Base-by-base conservation (phyloP, 1,139 yeast species). In the Debaryomyces coudertii region DNA sequence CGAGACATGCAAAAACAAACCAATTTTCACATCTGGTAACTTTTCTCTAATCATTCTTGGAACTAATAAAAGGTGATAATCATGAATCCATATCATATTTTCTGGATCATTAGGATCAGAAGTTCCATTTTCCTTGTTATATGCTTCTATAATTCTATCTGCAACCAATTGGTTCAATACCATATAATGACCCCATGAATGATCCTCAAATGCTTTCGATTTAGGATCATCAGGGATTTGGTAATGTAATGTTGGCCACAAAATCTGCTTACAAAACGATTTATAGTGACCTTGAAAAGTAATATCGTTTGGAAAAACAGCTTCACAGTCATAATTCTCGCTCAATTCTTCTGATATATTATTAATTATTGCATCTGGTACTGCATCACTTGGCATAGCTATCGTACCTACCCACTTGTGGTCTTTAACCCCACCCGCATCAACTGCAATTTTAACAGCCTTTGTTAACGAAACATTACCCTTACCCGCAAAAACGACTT, bases 191-290 rank as follows among this genome's bases (percentile, higher is more conserved):
- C 83, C 83, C 97, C 97, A 93, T 0, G 97, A 88, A 62, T 90
- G 95, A 53, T 90, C 97, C 64, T 92, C 97, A 65, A 92, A 93
- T 0, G 96, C 96, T 64, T 90, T 90, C 1, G 96, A 85, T 56
- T 87, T 89, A 42, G 97, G 96, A 58, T 90, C 85, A 64, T 93
- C 98, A 0, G 99, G 99, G 37, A 92, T 90, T 64, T 93, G 97
- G 62, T 93, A 95, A 62, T 93, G 99, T 53, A 95, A 75, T 2
- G 97, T 89, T 23, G 99, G 99, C 98, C 99, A 93, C 52, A 93
- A 72, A 38, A 93, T 88, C 59, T 90, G 95, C 63, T 93, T 93
- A 63, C 97, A 92, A 62, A 87, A 93, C 41, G 90, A 88, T 48
- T 82, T 81, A 66, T 93, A 93, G 58, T 90, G 96, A 16, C 97